Evolutionary conservation across 768 basidiomycete species (phyloP).

Genomic region (Chalciporus chontae): DNA sequence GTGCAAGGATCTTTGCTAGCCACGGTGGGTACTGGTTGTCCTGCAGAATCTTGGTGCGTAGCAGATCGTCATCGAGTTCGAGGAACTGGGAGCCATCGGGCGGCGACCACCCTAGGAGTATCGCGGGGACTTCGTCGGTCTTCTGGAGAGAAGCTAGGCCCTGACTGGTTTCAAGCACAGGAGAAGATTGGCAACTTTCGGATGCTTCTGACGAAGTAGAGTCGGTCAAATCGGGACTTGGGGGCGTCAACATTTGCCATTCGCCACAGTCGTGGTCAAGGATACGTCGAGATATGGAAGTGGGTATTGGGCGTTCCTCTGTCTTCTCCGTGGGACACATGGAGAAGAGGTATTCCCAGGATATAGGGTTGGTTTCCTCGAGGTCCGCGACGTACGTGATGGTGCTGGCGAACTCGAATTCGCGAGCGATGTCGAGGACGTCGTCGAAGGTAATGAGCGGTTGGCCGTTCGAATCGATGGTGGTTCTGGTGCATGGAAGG

Average conservation of each 20-base stretch:
- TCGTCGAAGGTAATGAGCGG: constrained; percentile 21
- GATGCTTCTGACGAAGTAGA: not conserved
- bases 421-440: constrained; percentile 28
- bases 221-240: not conserved
- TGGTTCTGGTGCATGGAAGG: not conserved
- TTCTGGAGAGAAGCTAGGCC: not conserved
- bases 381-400: constrained; percentile 20
- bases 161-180: not conserved
- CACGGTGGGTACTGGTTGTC: constrained; percentile 7
- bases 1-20: not conserved
- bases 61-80: constrained; percentile 22
- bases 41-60: constrained; percentile 2
- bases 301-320: constrained; percentile 6
- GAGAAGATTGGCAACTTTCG: not conserved
- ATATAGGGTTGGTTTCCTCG: constrained; percentile 7
- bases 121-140: constrained; percentile 1
- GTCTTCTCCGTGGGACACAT: not conserved
- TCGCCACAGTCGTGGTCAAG: not conserved
- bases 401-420: constrained; percentile 25
- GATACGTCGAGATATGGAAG: not conserved
- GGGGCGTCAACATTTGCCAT: not conserved
- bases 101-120: constrained; percentile 26
- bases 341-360: constrained; percentile 19
- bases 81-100: constrained; percentile 23
- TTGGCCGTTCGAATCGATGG: not conserved